Percentiles rank a stretch among this genome's conserved stretches.
These are phyloP conservation scores for Globisporangium okanoganense DNA, from an alignment of 352 stramenopile genomes.

Conservation along the genomic window DNA sequence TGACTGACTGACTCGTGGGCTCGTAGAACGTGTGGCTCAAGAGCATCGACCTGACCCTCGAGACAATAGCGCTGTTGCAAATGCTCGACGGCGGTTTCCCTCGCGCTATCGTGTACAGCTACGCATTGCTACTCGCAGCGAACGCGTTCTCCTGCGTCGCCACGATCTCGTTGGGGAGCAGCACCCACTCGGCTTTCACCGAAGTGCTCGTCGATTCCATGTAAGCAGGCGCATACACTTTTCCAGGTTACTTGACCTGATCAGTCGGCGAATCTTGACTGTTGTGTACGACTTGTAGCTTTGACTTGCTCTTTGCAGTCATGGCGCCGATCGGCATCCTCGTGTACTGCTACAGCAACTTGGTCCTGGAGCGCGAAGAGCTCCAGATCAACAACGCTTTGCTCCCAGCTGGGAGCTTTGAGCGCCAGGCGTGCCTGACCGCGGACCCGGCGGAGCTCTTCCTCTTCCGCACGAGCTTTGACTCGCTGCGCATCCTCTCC, in stretches of 20 bases:
- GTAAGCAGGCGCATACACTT: too few relatives aligned
- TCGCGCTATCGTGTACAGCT: neutral
- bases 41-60: constrained; percentile 21
- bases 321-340: constrained; percentile 25
- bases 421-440: constrained; percentile 23
- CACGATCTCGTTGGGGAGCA: neutral
- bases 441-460: constrained; percentile 23
- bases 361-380: constrained; percentile 25
- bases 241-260: too few relatives aligned
- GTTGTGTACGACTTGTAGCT: neutral
- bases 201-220: constrained; percentile 26
- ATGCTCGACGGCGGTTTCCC: constrained; percentile 23
- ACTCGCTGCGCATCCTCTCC: constrained; percentile 29
- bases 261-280: neutral
- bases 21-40: constrained; percentile 29
- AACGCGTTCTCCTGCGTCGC: constrained; percentile 18
- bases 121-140: constrained; percentile 8
- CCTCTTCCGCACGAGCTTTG: constrained; percentile 25
- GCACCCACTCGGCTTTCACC: constrained; percentile 12
- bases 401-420: constrained; percentile 24
- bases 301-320: constrained; percentile 28
- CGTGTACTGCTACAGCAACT: constrained; percentile 18
- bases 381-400: constrained; percentile 23
- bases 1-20: neutral
- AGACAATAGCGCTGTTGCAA: constrained; percentile 18